Percentiles rank a stretch among this genome's conserved stretches.
Conservation (phyloP, 805 yeast species). For the Suhomyces sp. region DNA sequence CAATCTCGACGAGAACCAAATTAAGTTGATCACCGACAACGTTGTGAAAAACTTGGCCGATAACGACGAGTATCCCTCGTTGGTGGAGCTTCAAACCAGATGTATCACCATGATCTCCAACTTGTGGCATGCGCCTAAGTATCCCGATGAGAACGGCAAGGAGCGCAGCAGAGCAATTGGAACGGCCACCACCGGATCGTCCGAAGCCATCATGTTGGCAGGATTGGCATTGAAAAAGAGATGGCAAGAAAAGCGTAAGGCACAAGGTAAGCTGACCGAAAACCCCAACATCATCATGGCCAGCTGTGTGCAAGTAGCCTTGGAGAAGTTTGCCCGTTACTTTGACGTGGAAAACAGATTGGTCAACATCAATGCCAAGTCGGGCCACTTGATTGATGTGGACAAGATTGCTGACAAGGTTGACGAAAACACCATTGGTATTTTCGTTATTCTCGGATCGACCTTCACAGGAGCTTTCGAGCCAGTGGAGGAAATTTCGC, state of each 20-base stretch:
- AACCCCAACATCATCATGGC: slow-evolving; percentile 91
- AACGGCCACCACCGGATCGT: slow-evolving; percentile 90
- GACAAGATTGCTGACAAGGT: slow-evolving; percentile 56
- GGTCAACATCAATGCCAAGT: slow-evolving; percentile 58
- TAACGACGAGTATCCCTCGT: slow-evolving; percentile 87
- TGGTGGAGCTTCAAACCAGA: slow-evolving; percentile 74
- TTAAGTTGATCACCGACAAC: slow-evolving; percentile 60
- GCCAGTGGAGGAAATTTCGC: slow-evolving; percentile 57
- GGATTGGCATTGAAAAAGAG: slow-evolving; percentile 88
- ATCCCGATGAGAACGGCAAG: slow-evolving; percentile 21
- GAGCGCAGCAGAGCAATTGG: slow-evolving; percentile 56
- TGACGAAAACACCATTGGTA: slow-evolving; percentile 92
- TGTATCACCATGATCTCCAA: slow-evolving; percentile 77
- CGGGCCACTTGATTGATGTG: slow-evolving; percentile 64
- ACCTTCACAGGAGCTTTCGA: slow-evolving; percentile 94
- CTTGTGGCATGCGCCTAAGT: slow-evolving; percentile 71
- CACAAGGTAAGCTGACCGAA: slow-evolving; percentile 53
- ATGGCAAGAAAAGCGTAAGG: slow-evolving; percentile 72
- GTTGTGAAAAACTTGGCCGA: slow-evolving; percentile 87
- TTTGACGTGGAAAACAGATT: slow-evolving; percentile 87
- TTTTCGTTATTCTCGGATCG: slow-evolving; percentile 83
- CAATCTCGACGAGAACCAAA: slow-evolving; percentile 44
- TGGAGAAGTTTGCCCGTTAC: slow-evolving; percentile 91
- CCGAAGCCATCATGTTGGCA: slow-evolving; percentile 91
- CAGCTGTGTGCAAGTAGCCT: slow-evolving; percentile 87